Evolutionary conservation across 345 rosid species (phyloP), one percentile per base, ranked within the genome.

Genomic region (Erodium maritimum): DNA sequence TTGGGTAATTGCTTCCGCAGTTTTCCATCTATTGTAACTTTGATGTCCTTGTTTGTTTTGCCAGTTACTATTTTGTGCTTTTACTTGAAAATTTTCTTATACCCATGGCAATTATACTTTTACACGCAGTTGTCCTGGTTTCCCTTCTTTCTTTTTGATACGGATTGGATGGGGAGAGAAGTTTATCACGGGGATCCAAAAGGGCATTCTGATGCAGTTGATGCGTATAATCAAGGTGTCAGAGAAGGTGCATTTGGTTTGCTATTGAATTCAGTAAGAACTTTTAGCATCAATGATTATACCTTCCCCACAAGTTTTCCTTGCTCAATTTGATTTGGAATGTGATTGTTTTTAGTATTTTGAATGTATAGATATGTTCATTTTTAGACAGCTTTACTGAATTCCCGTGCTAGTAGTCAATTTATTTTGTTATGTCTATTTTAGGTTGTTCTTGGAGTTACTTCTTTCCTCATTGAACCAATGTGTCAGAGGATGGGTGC

Each of bases 91-190:
- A 6, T 2, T 55, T 50, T 55, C 52, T 64, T 23, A 19, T 63
- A 37, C 65, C 64, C 24, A 59, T 50, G 57, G 48, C 20, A 50
- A 50, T 66, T 50, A 2, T 52, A 62, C 19, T 67, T 33, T 59
- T 75, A 25, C 65, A 56, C 82, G 85, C 82, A 93, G 97, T 68
- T 93, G 61, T 93, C 99, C 48, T 90, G 97, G 99, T 93, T 93
- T 69, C 99, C 97, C 5, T 87, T 90, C 86, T 87, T 93, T 76
- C 83, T 94, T 57, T 93, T 90, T 59, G 97, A 94, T 77, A 87
- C 95, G 37, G 97, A 94, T 77, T 94, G 99, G 99, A 94, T 94
- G 99, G 99, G 99, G 51, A 85, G 96, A 73, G 96, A 94, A 76
- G 96, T 94, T 54, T 90, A 90, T 73, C 95, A 85, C 60, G 99